These are phyloP conservation scores for Pythium grandisporangium DNA, from an alignment of 352 stramenopile species.

Conservation along the genomic window DNA sequence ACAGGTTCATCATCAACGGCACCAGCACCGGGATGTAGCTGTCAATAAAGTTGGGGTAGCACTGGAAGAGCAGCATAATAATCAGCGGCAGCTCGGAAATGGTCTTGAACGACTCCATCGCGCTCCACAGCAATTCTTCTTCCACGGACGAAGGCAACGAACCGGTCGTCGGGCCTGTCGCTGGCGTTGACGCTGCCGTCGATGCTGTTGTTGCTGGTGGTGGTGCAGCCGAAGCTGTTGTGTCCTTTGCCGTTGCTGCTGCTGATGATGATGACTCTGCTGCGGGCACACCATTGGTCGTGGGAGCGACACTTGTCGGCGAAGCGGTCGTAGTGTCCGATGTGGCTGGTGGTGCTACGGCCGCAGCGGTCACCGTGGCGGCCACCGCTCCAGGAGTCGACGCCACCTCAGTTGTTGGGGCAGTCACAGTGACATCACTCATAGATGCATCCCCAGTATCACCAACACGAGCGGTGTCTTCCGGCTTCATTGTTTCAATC, in stretches of 20 bases:
- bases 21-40: constrained; percentile 93
- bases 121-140: constrained; percentile 58
- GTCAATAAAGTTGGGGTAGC: constrained; percentile 95
- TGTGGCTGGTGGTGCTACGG: not conserved
- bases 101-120: constrained; percentile 91
- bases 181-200: not conserved
- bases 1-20: constrained; percentile 95
- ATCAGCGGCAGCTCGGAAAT: constrained; percentile 96
- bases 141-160: not conserved
- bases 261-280: too few species aligned
- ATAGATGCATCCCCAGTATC: too few species aligned
- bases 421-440: too few species aligned
- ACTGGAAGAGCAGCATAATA: constrained; percentile 98
- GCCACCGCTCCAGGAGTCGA: not conserved
- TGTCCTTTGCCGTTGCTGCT: not conserved
- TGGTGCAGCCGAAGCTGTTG: not conserved
- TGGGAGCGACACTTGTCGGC: too few species aligned
- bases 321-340: not conserved
- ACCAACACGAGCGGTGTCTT: too few species aligned
- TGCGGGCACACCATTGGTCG: too few species aligned
- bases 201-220: not conserved
- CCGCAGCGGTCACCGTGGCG: not conserved
- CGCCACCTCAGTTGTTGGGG: not conserved
- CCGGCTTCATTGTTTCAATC: too few species aligned
- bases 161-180: not conserved